Percentiles rank a stretch among this genome's conserved stretches.
phyloP scores from a whole-genome alignment of 2,329 filamentous ascomycete species.

The Claviceps pazoutovae region DNA sequence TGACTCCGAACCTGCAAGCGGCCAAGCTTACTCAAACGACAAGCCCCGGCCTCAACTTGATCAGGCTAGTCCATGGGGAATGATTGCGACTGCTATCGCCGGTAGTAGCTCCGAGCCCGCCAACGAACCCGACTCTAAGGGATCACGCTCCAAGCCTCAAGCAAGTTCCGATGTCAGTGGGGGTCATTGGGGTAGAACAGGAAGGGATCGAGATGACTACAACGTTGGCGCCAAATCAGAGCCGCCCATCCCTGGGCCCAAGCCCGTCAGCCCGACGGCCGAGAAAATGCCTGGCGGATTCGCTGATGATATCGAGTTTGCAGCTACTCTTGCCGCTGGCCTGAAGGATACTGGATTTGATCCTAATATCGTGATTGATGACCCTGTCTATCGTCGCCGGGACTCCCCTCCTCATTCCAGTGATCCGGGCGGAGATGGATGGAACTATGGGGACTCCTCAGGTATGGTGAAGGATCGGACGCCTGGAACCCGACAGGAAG shows the following conservation, averaged over 20 bases:
- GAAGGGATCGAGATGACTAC: constrained; percentile 11
- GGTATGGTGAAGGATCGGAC: constrained; percentile 32
- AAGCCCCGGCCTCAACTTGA: constrained; percentile 21
- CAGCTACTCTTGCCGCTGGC: constrained; percentile 54
- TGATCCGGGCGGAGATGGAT: constrained; percentile 24
- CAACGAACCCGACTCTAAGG: constrained; percentile 18
- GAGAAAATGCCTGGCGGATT: constrained; percentile 51
- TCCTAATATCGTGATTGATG: constrained; percentile 53
- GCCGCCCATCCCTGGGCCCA: constrained; percentile 42
- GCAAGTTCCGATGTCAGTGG: constrained; percentile 5
- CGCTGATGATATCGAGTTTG: constrained; percentile 53
- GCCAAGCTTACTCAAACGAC: constrained; percentile 15
- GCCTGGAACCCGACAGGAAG: constrained; percentile 3
- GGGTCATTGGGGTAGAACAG: constrained; percentile 10
- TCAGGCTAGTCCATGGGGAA: constrained; percentile 35
- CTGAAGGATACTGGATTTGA: constrained; percentile 57
- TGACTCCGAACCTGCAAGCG: constrained; percentile 14
- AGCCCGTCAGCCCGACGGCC: constrained; percentile 33
- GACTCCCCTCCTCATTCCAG: constrained; percentile 49
- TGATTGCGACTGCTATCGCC: constrained; percentile 35
- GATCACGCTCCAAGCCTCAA: constrained; percentile 4
- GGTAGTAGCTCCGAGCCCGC: constrained; percentile 25
- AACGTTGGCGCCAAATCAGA: constrained; percentile 27
- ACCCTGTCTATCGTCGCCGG: constrained; percentile 48
- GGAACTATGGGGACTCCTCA: constrained; percentile 35